phyloP scores from a whole-genome alignment of 768 basidiomycete genomes.

The Lentinula lateritia region DNA sequence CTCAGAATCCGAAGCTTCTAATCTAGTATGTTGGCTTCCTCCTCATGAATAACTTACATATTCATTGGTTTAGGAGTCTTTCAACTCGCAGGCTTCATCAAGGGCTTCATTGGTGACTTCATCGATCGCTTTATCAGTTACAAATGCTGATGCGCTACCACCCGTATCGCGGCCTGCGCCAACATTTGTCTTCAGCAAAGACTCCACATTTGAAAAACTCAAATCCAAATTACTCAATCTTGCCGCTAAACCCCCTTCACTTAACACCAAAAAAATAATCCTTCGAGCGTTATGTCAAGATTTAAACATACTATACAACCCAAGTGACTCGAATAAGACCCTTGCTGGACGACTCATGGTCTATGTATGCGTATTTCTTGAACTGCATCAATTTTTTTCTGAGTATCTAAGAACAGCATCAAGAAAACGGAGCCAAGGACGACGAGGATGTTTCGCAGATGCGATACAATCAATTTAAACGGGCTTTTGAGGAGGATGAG shows the following conservation, averaged over 20 bases:
- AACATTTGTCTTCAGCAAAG: too few species aligned
- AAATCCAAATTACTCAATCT: too few species aligned
- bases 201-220: not conserved
- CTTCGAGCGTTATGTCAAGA: not conserved
- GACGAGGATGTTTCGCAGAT: too few species aligned
- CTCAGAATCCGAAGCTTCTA: not conserved
- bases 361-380: not conserved
- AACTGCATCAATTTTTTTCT: not conserved
- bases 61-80: too few species aligned
- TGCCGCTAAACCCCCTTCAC: not conserved
- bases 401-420: not conserved
- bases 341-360: not conserved
- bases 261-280: not conserved
- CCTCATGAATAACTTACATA: too few species aligned
- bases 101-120: too few species aligned
- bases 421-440: not conserved
- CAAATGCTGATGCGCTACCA: too few species aligned
- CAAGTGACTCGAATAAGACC: not conserved
- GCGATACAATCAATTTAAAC: not conserved
- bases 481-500: not conserved
- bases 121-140: too few species aligned
- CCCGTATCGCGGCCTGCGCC: too few species aligned
- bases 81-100: too few species aligned
- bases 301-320: not conserved
- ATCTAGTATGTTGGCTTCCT: not conserved